phyloP scores from a whole-genome alignment of 257 asterid species.

The Ajuga chamaepitys region DNA sequence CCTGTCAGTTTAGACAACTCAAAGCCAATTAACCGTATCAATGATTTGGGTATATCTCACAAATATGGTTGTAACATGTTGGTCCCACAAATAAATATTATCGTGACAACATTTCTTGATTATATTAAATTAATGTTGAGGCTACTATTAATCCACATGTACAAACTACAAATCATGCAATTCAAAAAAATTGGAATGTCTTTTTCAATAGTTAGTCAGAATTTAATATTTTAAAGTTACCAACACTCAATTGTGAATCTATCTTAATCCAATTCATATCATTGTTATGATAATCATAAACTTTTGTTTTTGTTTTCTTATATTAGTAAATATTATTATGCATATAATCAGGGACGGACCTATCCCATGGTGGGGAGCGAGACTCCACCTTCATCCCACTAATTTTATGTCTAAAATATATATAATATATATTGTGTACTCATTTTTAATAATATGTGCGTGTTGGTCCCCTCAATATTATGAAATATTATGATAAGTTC shows the following conservation, averaged over 20 bases:
- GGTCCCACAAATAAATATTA: neutral
- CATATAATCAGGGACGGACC: too few relatives aligned
- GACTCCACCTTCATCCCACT: too few relatives aligned
- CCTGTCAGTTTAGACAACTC: constrained; percentile 1
- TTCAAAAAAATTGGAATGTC: neutral
- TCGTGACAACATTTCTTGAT: neutral
- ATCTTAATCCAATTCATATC: neutral
- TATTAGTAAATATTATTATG: too few relatives aligned
- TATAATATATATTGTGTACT: too few relatives aligned
- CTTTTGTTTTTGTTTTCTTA: neutral
- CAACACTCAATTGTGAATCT: neutral
- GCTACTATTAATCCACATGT: constrained; percentile 7
- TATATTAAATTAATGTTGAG: neutral
- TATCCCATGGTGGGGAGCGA: too few relatives aligned
- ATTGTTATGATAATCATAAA: neutral
- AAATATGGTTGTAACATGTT: neutral
- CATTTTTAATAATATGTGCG: too few relatives aligned
- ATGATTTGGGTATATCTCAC: neutral
- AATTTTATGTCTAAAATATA: too few relatives aligned
- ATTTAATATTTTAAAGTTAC: neutral
- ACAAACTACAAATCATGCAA: neutral
- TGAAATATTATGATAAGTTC: too few relatives aligned
- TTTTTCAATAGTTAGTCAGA: neutral
- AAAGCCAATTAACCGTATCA: neutral
- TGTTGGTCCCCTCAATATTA: too few relatives aligned